These are phyloP conservation scores for Guyanaporus albipodus DNA, from an alignment of 768 basidiomycete genomes.

Conservation along the genomic window DNA sequence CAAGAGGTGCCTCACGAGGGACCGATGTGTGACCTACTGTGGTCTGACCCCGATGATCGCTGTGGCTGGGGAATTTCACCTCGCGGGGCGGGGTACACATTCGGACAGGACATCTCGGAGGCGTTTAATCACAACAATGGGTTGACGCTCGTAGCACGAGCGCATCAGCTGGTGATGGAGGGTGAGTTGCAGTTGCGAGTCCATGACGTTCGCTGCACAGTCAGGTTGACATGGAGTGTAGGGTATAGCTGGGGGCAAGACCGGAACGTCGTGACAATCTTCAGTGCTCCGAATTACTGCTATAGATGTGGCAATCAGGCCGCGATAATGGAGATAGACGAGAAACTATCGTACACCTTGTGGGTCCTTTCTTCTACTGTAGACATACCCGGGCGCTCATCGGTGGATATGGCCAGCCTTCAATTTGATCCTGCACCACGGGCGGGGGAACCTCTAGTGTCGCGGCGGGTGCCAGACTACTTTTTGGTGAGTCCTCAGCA, in stretches of 20 bases:
- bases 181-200: slow-evolving; percentile 50
- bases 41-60: slow-evolving; percentile 99
- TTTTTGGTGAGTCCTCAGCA: slow-evolving; percentile 71
- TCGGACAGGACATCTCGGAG: slow-evolving; percentile 98
- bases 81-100: slow-evolving; percentile 97
- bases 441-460: slow-evolving; percentile 97
- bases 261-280: slow-evolving; percentile 98
- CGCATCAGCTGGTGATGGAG: slow-evolving; percentile 96
- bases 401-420: slow-evolving; percentile 57
- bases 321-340: slow-evolving; percentile 99
- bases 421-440: slow-evolving; percentile 99
- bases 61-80: slow-evolving; percentile 99
- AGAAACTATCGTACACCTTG: slow-evolving; percentile 95
- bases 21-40: slow-evolving; percentile 98
- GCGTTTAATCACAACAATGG: slow-evolving; percentile 99
- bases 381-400: not conserved
- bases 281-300: slow-evolving; percentile 99
- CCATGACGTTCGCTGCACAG: not conserved
- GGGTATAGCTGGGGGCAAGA: slow-evolving; percentile 99
- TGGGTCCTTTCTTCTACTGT: slow-evolving; percentile 37
- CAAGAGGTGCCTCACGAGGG: slow-evolving; percentile 99
- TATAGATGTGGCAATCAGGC: slow-evolving; percentile 99
- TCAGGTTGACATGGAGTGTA: slow-evolving; percentile 25
- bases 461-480: slow-evolving; percentile 91
- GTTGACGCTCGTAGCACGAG: slow-evolving; percentile 89